Conservation (phyloP, 176 grass and related monocot species). For the Oryza nivara region DNA sequence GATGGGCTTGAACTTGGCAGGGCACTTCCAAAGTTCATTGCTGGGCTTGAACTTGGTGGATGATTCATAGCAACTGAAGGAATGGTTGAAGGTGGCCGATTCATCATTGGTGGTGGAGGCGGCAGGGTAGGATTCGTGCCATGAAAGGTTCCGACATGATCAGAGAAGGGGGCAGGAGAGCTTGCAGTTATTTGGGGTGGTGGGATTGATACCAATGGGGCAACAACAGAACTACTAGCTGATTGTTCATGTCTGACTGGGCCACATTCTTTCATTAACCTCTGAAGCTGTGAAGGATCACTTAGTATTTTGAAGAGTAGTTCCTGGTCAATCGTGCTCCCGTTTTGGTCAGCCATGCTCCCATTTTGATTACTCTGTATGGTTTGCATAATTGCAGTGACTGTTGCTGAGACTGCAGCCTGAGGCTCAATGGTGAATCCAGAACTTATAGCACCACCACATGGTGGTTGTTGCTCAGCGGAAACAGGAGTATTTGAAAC, state of each 20-base stretch:
- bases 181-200: conserved; percentile 33
- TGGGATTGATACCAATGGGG: conserved; percentile 36
- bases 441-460: conserved; percentile 9
- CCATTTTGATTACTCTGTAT: conserved; percentile 83
- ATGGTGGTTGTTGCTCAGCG: conserved; percentile 27
- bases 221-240: conserved; percentile 43
- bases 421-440: conserved; percentile 48
- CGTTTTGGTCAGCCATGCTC: conserved; percentile 59
- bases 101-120: conserved; percentile 46
- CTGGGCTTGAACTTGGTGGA: conserved; percentile 38
- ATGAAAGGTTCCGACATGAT: conserved; percentile 40
- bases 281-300: conserved; percentile 78
- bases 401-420: conserved; percentile 78
- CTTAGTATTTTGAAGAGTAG: conserved; percentile 90
- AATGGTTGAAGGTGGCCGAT: conserved; percentile 39
- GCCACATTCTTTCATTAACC: conserved; percentile 67
- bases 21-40: conserved; percentile 35
- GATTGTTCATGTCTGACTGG: conserved; percentile 49
- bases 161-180: conserved; percentile 16
- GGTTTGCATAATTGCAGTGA: conserved; percentile 67
- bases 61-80: conserved; percentile 43
- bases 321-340: conserved; percentile 69
- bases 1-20: conserved; percentile 38
- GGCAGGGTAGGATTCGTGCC: conserved; percentile 27
- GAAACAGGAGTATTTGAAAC: conserved; percentile 29